These are phyloP conservation scores for Colletotrichum lupini DNA, from an alignment of 2,329 filamentous ascomycete species.

Conservation along the genomic window DNA sequence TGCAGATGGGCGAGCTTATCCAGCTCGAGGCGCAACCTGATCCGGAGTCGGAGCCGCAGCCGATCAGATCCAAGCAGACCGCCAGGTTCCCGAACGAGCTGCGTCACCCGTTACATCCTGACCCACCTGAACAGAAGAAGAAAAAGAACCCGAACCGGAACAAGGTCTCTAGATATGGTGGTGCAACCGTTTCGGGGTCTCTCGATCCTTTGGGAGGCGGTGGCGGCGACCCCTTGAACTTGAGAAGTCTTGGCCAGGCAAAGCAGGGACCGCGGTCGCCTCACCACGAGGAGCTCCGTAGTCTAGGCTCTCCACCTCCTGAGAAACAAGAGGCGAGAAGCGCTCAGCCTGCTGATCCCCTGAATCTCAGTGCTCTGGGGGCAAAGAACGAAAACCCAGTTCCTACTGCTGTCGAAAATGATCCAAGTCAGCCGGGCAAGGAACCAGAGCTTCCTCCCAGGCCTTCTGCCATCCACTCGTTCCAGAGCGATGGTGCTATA, in stretches of 20 bases:
- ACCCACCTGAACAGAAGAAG: slow-evolving; percentile 24
- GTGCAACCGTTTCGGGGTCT: neutral
- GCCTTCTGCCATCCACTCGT: slow-evolving; percentile 8
- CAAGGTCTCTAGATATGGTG: slow-evolving; percentile 16
- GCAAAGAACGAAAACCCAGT: neutral
- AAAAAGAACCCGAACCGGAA: slow-evolving; percentile 19
- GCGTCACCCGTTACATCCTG: slow-evolving; percentile 26
- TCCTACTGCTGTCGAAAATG: neutral
- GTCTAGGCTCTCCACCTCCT: neutral
- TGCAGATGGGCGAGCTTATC: slow-evolving; percentile 51
- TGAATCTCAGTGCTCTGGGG: slow-evolving; percentile 3
- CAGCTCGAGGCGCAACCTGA: slow-evolving; percentile 51
- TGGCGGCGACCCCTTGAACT: slow-evolving; percentile 14
- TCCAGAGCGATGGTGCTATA: slow-evolving; percentile 27
- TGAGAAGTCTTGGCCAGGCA: neutral
- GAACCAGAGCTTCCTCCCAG: neutral
- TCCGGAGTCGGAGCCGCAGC: slow-evolving; percentile 25
- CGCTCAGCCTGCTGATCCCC: neutral
- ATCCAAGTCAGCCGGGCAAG: neutral
- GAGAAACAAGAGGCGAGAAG: neutral
- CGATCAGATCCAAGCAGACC: slow-evolving; percentile 35
- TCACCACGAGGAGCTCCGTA: slow-evolving; percentile 14
- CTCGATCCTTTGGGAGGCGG: slow-evolving; percentile 18
- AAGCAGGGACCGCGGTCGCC: slow-evolving; percentile 11
- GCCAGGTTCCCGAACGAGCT: slow-evolving; percentile 33